Evolutionary conservation across 352 stramenopile genomes (phyloP).

Genomic region (Globisporangium nunn): DNA sequence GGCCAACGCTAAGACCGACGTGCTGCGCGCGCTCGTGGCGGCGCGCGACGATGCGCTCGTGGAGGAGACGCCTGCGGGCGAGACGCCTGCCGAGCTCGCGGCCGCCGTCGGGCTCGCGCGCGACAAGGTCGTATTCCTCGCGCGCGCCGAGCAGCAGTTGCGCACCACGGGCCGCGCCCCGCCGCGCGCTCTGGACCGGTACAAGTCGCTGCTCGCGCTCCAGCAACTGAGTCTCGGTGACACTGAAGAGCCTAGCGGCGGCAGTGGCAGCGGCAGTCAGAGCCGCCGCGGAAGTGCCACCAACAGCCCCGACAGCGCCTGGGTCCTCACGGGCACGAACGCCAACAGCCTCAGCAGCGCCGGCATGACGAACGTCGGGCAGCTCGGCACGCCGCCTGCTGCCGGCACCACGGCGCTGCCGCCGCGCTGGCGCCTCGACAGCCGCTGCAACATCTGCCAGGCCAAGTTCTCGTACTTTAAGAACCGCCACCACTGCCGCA

Average conservation of each 20-base stretch:
- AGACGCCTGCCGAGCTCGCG: conserved; percentile 64
- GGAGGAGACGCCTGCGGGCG: conserved; percentile 62
- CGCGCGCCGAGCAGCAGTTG: conserved; percentile 34
- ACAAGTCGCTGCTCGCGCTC: conserved; percentile 26
- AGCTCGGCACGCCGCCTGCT: conserved; percentile 19
- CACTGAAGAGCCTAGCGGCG: conserved; percentile 1
- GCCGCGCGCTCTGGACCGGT: conserved; percentile 35
- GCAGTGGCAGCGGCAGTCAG: background rate
- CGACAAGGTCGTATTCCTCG: conserved; percentile 44
- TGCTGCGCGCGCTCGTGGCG: conserved; percentile 47
- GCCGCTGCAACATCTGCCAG: conserved; percentile 77
- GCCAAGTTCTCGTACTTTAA: conserved; percentile 86
- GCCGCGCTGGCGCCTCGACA: conserved; percentile 66
- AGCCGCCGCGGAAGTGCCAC: background rate
- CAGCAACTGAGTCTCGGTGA: background rate
- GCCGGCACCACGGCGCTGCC: conserved; percentile 25
- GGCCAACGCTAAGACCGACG: conserved; percentile 57
- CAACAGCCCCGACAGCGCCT: background rate
- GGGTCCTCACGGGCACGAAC: conserved; percentile 5
- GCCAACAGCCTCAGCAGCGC: background rate
- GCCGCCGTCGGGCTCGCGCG: conserved; percentile 36
- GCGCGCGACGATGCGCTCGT: conserved; percentile 41
- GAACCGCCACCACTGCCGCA: conserved; percentile 83
- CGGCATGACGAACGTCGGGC: conserved; percentile 12
- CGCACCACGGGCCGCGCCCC: conserved; percentile 34